Evolutionary conservation across 208 protist genomes (phyloP).

Genomic region (Polymyxa betae): DNA sequence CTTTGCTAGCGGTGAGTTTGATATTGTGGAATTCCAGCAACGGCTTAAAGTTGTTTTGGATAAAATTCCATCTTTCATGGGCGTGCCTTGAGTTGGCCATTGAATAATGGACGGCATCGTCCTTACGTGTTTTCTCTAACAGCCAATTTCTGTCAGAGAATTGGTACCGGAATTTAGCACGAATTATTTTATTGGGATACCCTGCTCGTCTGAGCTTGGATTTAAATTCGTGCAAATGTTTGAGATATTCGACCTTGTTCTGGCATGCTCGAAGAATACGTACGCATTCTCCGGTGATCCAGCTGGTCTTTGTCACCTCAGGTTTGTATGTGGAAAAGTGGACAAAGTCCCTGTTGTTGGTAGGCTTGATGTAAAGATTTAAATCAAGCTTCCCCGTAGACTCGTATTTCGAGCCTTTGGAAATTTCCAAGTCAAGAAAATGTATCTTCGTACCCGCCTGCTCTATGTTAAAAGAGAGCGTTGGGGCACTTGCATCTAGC

Average conservation of each 20-base stretch:
- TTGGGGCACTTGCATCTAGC: background rate
- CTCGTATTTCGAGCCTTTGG: background rate
- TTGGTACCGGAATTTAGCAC: background rate
- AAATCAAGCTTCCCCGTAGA: background rate
- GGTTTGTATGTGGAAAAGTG: conserved; percentile 33
- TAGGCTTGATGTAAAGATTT: background rate
- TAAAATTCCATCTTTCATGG: conserved; percentile 34
- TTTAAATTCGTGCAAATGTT: background rate
- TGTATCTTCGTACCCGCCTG: background rate
- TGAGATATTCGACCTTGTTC: background rate
- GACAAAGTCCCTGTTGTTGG: background rate
- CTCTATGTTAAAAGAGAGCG: conserved; percentile 15
- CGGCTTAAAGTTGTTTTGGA: conserved; percentile 22
- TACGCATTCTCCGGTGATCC: conserved; percentile 24
- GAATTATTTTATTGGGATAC: conserved; percentile 19
- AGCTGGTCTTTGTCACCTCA: background rate
- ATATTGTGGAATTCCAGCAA: background rate
- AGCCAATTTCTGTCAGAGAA: conserved; percentile 5
- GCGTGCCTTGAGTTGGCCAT: background rate
- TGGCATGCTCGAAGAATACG: background rate
- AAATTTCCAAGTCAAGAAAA: background rate
- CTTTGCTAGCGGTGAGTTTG: background rate
- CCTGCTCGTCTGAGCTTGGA: background rate
- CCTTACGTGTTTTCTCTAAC: background rate
- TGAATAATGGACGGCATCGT: background rate